phyloP scores from a whole-genome alignment of 805 yeast genomes.

The Blastobotrys attinorum region DNA sequence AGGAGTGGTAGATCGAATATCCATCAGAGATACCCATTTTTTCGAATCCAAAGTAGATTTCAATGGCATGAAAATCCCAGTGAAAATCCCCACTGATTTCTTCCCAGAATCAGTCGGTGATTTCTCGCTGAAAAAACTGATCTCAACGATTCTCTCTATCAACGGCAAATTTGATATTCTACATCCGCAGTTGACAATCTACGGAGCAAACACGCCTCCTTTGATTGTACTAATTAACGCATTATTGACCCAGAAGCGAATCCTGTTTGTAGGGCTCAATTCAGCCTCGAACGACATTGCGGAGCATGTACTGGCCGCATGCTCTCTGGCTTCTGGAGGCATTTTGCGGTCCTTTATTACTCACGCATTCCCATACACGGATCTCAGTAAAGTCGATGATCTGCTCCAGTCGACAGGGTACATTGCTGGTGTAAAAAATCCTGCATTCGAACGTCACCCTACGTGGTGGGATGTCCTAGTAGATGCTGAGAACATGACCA shows the following conservation, averaged over 20 bases:
- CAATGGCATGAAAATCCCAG: slow-evolving; percentile 24
- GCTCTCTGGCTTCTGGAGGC: slow-evolving; percentile 48
- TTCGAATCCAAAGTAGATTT: slow-evolving; percentile 24
- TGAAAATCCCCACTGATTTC: slow-evolving; percentile 26
- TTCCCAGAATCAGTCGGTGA: slow-evolving; percentile 28
- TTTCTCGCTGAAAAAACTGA: slow-evolving; percentile 20
- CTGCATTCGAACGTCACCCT: slow-evolving; percentile 48
- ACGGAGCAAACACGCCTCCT: slow-evolving; percentile 49
- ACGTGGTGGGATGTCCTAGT: slow-evolving; percentile 49
- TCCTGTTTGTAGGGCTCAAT: slow-evolving; percentile 43
- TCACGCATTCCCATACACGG: slow-evolving; percentile 48
- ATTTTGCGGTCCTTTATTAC: slow-evolving; percentile 41
- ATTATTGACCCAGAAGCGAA: slow-evolving; percentile 43
- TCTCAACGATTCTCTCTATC: slow-evolving; percentile 24
- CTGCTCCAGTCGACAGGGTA: slow-evolving; percentile 41
- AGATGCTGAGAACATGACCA: slow-evolving; percentile 39
- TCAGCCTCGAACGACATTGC: slow-evolving; percentile 44
- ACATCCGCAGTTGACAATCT: slow-evolving; percentile 43
- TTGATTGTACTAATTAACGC: slow-evolving; percentile 45
- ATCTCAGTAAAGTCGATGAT: slow-evolving; percentile 46
- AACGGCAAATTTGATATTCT: slow-evolving; percentile 21
- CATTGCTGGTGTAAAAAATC: slow-evolving; percentile 55
- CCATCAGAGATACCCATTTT: slow-evolving; percentile 24
- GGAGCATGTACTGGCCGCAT: slow-evolving; percentile 41
- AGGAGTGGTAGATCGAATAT: slow-evolving; percentile 15